Percentiles rank a stretch among this genome's conserved stretches.
phyloP scores from a whole-genome alignment of 2,329 filamentous ascomycete species.

The Colletotrichum sp. region DNA sequence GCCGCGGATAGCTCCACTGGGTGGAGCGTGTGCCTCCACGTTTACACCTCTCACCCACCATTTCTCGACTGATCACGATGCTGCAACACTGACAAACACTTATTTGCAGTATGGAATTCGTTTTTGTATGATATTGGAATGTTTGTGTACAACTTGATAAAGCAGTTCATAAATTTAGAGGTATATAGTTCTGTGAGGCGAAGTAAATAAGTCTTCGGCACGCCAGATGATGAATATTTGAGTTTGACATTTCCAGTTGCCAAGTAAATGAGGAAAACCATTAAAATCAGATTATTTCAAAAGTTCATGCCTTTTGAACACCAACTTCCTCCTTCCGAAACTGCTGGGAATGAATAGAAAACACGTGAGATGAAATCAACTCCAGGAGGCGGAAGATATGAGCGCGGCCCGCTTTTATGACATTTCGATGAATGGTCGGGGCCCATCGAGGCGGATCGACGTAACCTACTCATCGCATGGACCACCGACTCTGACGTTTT shows the following conservation, averaged over 20 bases:
- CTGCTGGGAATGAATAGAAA: neutral
- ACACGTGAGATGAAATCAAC: neutral
- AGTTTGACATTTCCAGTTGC: neutral
- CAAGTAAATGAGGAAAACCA: too few relatives aligned
- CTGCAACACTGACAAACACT: neutral
- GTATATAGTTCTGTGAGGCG: neutral
- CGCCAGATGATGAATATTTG: neutral
- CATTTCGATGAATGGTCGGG: neutral
- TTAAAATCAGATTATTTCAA: neutral
- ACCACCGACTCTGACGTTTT: neutral
- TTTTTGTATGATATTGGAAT: neutral
- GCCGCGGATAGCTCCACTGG: neutral
- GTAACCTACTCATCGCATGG: neutral
- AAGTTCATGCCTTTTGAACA: rapidly evolving
- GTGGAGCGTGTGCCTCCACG: neutral
- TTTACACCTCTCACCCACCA: neutral
- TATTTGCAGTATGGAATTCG: rapidly evolving
- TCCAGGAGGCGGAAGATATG: neutral
- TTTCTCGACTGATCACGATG: neutral
- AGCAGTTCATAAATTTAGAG: neutral
- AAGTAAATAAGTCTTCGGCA: neutral
- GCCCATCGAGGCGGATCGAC: neutral
- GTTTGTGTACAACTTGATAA: rapidly evolving
- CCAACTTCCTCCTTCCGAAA: neutral
- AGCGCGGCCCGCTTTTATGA: conserved; percentile 12